These are phyloP conservation scores for Ustilago cynodontis DNA, from an alignment of 1,284 basidiomycete species.

Conservation along the genomic window DNA sequence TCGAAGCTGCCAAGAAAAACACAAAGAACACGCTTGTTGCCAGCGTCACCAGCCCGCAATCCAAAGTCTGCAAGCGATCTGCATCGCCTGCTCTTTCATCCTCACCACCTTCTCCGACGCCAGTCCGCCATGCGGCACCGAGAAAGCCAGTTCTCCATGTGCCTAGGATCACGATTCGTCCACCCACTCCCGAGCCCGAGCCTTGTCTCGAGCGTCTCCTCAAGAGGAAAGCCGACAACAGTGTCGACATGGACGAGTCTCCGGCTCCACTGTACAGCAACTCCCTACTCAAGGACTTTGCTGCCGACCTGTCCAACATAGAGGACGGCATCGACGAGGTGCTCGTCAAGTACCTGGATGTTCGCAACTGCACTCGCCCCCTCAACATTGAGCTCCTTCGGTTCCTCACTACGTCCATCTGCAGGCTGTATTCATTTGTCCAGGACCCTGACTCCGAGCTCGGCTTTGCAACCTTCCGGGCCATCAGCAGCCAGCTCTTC, in stretches of 20 bases:
- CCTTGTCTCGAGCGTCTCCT: not conserved
- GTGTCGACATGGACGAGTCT: not conserved
- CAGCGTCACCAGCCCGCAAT: not conserved
- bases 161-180: slow-evolving; percentile 26
- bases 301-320: slow-evolving; percentile 16
- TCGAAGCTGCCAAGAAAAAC: slow-evolving; percentile 19
- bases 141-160: not conserved
- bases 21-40: not conserved
- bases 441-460: slow-evolving; percentile 19
- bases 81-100: not conserved
- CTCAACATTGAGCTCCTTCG: slow-evolving; percentile 34
- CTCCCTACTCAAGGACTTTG: slow-evolving; percentile 4
- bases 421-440: slow-evolving; percentile 26
- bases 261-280: slow-evolving; percentile 12
- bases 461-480: slow-evolving; percentile 24
- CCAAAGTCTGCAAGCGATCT: not conserved
- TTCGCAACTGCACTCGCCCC: not conserved
- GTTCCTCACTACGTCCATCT: slow-evolving; percentile 20
- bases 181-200: slow-evolving; percentile 30
- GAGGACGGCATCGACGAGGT: slow-evolving; percentile 28
- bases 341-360: slow-evolving; percentile 31
- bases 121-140: not conserved
- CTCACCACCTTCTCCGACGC: slow-evolving; percentile 2
- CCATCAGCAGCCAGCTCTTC: slow-evolving; percentile 38
- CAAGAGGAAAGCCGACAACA: not conserved